Conservation (phyloP, 2,329 filamentous ascomycete genomes). For the Cladorrhinum sp. region DNA sequence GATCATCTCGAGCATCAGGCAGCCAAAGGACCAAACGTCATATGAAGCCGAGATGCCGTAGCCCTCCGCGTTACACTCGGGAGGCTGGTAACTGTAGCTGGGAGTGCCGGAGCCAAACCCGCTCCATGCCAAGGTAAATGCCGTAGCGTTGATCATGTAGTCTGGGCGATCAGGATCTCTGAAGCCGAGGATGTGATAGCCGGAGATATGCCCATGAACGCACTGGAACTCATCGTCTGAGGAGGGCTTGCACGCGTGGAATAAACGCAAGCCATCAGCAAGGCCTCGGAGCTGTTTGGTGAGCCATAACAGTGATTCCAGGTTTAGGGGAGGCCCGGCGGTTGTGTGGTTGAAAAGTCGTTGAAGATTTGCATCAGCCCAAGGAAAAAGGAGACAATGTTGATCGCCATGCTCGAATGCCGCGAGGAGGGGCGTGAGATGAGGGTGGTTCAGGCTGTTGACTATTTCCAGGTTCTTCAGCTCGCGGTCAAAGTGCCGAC, state of each 20-base stretch:
- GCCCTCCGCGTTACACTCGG: background rate
- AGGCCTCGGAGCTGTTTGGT: background rate
- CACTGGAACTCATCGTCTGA: background rate
- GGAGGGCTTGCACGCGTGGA: background rate
- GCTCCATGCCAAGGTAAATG: background rate
- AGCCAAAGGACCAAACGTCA: background rate
- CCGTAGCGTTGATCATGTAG: background rate
- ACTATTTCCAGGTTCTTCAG: background rate
- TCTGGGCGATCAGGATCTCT: background rate
- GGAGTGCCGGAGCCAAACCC: background rate
- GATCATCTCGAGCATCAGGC: background rate
- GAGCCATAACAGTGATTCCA: background rate
- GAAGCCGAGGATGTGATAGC: background rate
- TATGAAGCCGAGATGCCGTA: background rate
- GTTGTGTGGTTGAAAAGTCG: background rate
- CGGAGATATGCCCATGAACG: background rate
- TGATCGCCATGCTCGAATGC: background rate
- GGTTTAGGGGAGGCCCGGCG: background rate
- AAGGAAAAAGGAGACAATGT: background rate
- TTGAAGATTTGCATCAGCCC: background rate
- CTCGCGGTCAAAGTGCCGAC: background rate
- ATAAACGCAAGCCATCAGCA: background rate
- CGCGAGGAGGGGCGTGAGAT: background rate
- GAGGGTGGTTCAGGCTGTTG: background rate
- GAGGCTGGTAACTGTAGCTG: background rate